phyloP scores from a whole-genome alignment of 1,139 yeast genomes.

The Kodamaea alishanica region DNA sequence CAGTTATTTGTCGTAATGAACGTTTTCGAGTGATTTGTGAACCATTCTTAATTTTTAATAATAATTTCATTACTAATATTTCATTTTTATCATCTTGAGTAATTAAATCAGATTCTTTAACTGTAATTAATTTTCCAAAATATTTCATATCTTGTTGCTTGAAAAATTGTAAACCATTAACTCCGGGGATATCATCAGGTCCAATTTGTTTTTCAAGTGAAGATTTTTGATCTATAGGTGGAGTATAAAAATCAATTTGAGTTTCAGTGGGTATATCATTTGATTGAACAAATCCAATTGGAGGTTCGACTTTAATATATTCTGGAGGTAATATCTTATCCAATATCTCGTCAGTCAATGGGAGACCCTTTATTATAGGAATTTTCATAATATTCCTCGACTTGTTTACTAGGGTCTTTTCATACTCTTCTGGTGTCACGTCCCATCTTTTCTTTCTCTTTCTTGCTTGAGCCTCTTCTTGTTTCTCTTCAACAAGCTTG shows the following conservation, averaged over 20 bases:
- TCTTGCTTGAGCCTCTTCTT: conserved; percentile 14
- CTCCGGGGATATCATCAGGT: conserved; percentile 61
- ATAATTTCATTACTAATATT: conserved; percentile 56
- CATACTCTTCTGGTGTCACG: conserved; percentile 34
- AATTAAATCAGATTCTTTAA: conserved; percentile 27
- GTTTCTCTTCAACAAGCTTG: conserved; percentile 18
- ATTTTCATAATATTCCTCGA: conserved; percentile 18
- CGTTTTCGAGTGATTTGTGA: conserved; percentile 60
- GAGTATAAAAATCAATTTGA: conserved; percentile 22
- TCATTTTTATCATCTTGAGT: conserved; percentile 56
- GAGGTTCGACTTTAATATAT: conserved; percentile 45
- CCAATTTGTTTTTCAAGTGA: conserved; percentile 30
- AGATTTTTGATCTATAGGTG: conserved; percentile 20
- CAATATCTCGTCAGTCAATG: conserved; percentile 47
- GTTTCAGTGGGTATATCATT: conserved; percentile 28
- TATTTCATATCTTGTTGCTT: conserved; percentile 70
- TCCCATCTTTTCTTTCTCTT: conserved; percentile 27
- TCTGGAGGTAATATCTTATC: conserved; percentile 56
- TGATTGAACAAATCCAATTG: conserved; percentile 42
- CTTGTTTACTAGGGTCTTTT: conserved; percentile 8
- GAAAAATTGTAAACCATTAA: conserved; percentile 55
- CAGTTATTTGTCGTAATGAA: conserved; percentile 68
- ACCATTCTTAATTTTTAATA: conserved; percentile 77
- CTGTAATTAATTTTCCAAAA: conserved; percentile 58
- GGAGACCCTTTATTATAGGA: conserved; percentile 45